Conservation (phyloP, 2,329 filamentous ascomycete species). For the Botryotinia narcissicola region DNA sequence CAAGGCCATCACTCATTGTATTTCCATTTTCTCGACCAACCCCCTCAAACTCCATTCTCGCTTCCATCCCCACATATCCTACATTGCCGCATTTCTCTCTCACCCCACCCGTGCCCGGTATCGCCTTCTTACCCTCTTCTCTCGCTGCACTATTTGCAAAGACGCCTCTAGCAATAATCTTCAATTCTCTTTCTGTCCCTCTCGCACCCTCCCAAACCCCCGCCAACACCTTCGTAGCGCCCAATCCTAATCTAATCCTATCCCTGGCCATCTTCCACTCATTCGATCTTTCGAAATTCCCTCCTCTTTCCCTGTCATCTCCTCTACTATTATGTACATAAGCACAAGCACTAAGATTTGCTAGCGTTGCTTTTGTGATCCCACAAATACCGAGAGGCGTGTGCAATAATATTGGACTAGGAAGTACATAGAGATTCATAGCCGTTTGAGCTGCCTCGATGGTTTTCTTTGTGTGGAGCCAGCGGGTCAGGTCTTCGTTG, state of each 20-base stretch:
- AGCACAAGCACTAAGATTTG: slow-evolving; percentile 60
- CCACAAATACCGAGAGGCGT: slow-evolving; percentile 57
- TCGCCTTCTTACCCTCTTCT: background rate
- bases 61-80: background rate
- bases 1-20: background rate
- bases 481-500: slow-evolving; percentile 24
- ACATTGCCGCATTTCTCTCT: background rate
- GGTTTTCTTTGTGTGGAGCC: slow-evolving; percentile 57
- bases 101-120: accelerated
- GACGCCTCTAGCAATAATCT: slow-evolving; percentile 28
- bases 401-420: slow-evolving; percentile 52
- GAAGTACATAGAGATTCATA: slow-evolving; percentile 54
- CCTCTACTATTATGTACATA: slow-evolving; percentile 40
- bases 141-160: slow-evolving; percentile 7
- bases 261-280: slow-evolving; percentile 48
- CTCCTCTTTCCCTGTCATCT: background rate
- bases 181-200: slow-evolving; percentile 50
- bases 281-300: slow-evolving; percentile 28
- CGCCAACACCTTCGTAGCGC: slow-evolving; percentile 54
- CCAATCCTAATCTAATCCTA: slow-evolving; percentile 56
- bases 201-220: slow-evolving; percentile 56
- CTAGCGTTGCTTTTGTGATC: slow-evolving; percentile 54
- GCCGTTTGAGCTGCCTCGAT: slow-evolving; percentile 57
- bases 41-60: background rate
- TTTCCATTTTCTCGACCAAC: background rate